Base-by-base conservation (phyloP, 2,329 filamentous ascomycete genomes). In the Trichoderma hamatum region DNA sequence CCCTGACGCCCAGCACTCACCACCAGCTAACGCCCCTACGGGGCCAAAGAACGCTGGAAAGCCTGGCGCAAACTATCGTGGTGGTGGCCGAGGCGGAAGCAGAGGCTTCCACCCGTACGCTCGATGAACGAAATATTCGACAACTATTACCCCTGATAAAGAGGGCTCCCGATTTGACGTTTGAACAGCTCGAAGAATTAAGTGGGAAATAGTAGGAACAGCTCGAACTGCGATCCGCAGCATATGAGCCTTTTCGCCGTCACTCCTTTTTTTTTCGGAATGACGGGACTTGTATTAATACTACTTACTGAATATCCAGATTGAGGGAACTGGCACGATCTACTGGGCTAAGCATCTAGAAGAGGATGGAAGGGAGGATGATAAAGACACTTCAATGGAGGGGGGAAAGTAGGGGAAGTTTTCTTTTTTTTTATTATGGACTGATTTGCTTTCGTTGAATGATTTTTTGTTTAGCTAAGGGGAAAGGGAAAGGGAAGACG, bases 41-140 rank as follows among this genome's bases (percentile, higher is more conserved):
- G 96, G 96, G 0, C 96, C 96, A 5, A 97, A 97, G 85, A 99
- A 98, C 76, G 93, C 94, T 1, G 94, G 94, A 30, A 92, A 91
- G 77, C 93, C 94, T 1, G 94, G 94, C 19, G 93, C 93, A 1
- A 97, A 97, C 81, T 98, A 97, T 79, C 90, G 95, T 51, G 95
- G 96, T 65, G 95, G 95, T 63, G 93, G 95, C 21, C 85, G 93
- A 71, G 92, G 92, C 70, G 88, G 89, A 28, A 86, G 85, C 80
- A 84, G 93, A 32, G 92, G 92, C 3, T 97, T 88, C 80, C 93
- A 96, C 78, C 93, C 93, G 36, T 97, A 97, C 80, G 79, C 81
- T 21, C 77, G 80, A 68, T 81, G 73, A 73, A 26, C 46, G 7
- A 32, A n/a, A 32, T 43, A 21, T 19, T 6, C 32, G 24, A 4